Evolutionary conservation across 129 eudicot genomes (phyloP), one percentile per base, ranked within the genome.

Genomic region (Saussurea involucrata): DNA sequence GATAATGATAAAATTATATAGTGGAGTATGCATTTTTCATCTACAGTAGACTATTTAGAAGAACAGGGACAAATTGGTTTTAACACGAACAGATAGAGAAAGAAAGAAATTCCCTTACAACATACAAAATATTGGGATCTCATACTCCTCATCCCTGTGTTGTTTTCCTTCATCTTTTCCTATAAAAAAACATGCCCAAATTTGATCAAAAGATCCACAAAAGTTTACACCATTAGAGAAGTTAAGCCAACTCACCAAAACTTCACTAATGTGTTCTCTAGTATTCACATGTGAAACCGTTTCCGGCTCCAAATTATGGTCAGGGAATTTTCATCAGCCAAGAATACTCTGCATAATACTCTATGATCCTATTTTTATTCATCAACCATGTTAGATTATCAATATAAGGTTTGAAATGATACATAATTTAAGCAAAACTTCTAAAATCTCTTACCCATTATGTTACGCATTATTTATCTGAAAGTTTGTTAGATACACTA

Each of bases 341-440:
- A 80, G 73, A 88, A 85, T 18, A 92, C 81, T 81, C 93, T 83
- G 82, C 92, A 90, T 22, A 90, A 83, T 72, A 76, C 78, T 78
- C 88, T 80, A 18, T 46, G 71, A 27, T 80, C 96, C 92, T 92
- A 79, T 88, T n/a, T 22, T 53, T 17, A 53, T n/a, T 53, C 22
- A 53, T 0, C n/a, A 53, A 22, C 61, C 21, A 17, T 53, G 61
- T 53, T 53, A 53, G 61, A 53, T 53, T 17, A 53, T 53, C 4
- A 9, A n/a, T 53, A 17, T 18, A 6, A 37, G n/a, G n/a, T n/a
- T n/a, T n/a, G n/a, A n/a, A n/a, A n/a, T n/a, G n/a, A n/a, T n/a
- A n/a, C n/a, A n/a, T n/a, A n/a, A n/a, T n/a, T n/a, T n/a, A n/a
- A n/a, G n/a, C n/a, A n/a, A n/a, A n/a, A n/a, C n/a, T n/a, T n/a